Evolutionary conservation across 2,329 filamentous ascomycete species (phyloP).

Genomic region (Chaetomium sp.): DNA sequence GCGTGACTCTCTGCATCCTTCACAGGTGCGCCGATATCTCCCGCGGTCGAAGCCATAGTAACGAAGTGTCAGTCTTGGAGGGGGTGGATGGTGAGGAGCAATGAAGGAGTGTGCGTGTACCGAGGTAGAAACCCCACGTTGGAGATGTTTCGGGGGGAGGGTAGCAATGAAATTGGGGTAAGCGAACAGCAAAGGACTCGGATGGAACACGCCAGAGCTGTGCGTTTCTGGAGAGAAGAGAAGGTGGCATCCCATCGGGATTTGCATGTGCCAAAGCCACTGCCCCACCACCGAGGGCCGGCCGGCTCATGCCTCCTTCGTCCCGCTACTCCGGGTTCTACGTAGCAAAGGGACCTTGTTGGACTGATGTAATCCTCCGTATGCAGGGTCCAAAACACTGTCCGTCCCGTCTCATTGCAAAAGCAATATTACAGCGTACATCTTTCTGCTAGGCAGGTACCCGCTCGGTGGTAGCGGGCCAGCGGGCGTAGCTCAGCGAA

Average conservation of each 20-base stretch:
- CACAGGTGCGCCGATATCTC: constrained; percentile 29
- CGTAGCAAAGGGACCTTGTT: background rate
- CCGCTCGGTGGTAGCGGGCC: too few species aligned
- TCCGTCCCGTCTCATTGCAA: background rate
- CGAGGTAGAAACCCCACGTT: constrained; percentile 6
- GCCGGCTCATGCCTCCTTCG: background rate
- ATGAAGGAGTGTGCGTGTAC: constrained; percentile 1
- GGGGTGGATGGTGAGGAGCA: background rate
- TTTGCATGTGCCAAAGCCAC: background rate
- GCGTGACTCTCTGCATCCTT: constrained; percentile 28
- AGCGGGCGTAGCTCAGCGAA: too few species aligned
- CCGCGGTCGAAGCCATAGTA: constrained; percentile 32
- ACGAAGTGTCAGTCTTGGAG: constrained; percentile 3
- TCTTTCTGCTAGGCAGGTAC: too few species aligned
- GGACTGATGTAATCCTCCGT: background rate
- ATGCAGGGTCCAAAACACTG: background rate
- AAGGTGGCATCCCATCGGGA: background rate
- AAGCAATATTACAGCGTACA: too few species aligned
- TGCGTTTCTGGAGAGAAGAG: background rate
- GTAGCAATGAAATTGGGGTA: background rate
- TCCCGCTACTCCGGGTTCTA: background rate
- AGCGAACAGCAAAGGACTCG: background rate
- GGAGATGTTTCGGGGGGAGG: background rate
- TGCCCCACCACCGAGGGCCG: constrained; percentile 5
- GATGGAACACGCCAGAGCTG: background rate